These are phyloP conservation scores for Kodamaea suecica DNA, from an alignment of 1,139 yeast species.

Conservation along the genomic window DNA sequence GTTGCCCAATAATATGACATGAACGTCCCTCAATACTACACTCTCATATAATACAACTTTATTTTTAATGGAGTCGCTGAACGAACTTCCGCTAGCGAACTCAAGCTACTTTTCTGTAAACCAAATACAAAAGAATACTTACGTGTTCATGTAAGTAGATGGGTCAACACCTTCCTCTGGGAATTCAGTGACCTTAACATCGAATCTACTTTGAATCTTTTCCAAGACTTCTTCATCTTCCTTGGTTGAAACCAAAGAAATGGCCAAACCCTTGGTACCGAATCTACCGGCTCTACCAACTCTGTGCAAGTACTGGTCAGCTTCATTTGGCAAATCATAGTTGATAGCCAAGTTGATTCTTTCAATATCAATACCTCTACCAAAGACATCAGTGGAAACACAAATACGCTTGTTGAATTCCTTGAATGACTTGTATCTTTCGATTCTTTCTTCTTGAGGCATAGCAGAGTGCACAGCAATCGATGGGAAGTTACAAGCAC, in stretches of 20 bases:
- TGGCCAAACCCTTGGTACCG: conserved; percentile 97
- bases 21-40: too few species aligned
- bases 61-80: conserved; percentile 1
- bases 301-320: conserved; percentile 97
- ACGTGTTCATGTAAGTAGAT: conserved; percentile 96
- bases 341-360: conserved; percentile 97
- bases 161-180: conserved; percentile 99
- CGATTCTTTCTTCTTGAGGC: conserved; percentile 98
- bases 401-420: conserved; percentile 98
- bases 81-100: too few species aligned
- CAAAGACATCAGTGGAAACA: conserved; percentile 97
- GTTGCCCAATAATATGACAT: too few species aligned
- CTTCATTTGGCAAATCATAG: conserved; percentile 87
- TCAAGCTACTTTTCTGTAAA: not conserved
- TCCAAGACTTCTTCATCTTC: conserved; percentile 89
- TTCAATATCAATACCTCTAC: conserved; percentile 99
- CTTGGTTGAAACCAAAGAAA: conserved; percentile 81
- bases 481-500: conserved; percentile 95
- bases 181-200: conserved; percentile 89
- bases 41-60: conserved; percentile 3
- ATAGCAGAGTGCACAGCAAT: conserved; percentile 95
- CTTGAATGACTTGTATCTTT: conserved; percentile 91
- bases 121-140: too few species aligned
- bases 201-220: conserved; percentile 95
- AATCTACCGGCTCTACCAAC: conserved; percentile 99